Evolutionary conservation across 2,329 filamentous ascomycete species (phyloP), one percentile per base, ranked within the genome.

Genomic region (Penicillium sp.): DNA sequence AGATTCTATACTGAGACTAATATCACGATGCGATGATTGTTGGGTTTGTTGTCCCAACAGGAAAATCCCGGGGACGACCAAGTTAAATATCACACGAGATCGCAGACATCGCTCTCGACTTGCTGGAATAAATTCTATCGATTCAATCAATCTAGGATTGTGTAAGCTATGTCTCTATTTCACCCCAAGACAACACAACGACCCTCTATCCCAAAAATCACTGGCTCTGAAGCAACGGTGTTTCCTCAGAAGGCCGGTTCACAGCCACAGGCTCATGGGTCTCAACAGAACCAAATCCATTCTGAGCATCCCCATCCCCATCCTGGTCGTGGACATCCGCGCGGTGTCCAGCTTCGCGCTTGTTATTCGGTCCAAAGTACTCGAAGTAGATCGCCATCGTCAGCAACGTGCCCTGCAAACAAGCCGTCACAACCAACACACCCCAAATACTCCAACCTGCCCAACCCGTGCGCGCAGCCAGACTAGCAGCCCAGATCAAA

Each of bases 391-490:
- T 83, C 21, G 86, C 91, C 88, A 99, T 89, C 22, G 72, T 78
- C 40, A 99, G 79, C 52, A 99, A 76, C 9, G 85, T 82, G 16
- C 92, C 93, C 72, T 99, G 94, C 79, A 97, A 83, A 53, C 81
- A 75, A 1, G 93, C 94, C 0, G 92, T 96, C 48, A 97, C 81
- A 43, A 96, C 81, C 68, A 93, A 95, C 13, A 97, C 87, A 9
- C 91, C 87, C 94, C 94, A 99, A 0, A 92, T 91, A 74, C 92
- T 97, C 94, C 94, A 99, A 0, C 93, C 93, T 32, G 83, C 86
- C 66, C 81, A 81, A 0, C 94, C 94, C 18, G 97, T 81, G 43
- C 94, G 84, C 7, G 84, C 85, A 47, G 88, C 91, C 42, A 99
- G 77, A 71, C 92, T 97, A 11, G 83, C 87, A 0, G 93, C 92